Conservation (phyloP, 805 yeast genomes). For the Wickerhamomyces alni region DNA sequence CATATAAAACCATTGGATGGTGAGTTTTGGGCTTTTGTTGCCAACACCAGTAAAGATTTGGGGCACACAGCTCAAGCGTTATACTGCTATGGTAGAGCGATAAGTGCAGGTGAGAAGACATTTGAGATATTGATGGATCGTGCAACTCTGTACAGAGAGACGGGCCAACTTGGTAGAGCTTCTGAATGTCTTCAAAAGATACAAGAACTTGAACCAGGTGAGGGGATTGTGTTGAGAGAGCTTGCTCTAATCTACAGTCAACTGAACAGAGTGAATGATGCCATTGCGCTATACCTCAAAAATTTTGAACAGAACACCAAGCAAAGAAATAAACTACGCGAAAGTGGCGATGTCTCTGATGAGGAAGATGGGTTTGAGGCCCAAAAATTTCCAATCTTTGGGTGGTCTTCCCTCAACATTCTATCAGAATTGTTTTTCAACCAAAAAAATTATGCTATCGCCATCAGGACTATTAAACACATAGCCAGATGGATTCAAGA, state of each 20-base stretch:
- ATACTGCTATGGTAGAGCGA: conserved; percentile 68
- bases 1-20: conserved; percentile 70
- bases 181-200: conserved; percentile 64
- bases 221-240: conserved; percentile 55
- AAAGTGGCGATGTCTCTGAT: conserved; percentile 23
- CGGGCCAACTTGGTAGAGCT: conserved; percentile 64
- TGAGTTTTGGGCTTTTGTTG: conserved; percentile 75
- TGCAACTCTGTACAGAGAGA: conserved; percentile 60
- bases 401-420: conserved; percentile 86
- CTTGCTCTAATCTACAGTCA: conserved; percentile 46
- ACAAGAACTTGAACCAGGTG: conserved; percentile 49
- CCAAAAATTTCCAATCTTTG: conserved; percentile 47
- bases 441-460: conserved; percentile 56
- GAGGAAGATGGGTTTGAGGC: conserved; percentile 19
- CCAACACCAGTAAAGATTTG: conserved; percentile 54
- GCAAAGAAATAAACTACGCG: conserved; percentile 27
- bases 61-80: conserved; percentile 73
- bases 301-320: conserved; percentile 55
- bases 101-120: conserved; percentile 40
- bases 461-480: conserved; percentile 57
- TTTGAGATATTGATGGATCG: conserved; percentile 57
- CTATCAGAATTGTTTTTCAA: conserved; percentile 73
- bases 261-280: conserved; percentile 59
- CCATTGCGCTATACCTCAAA: conserved; percentile 62
- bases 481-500: conserved; percentile 81